Evolutionary conservation across 768 basidiomycete species (phyloP), one percentile per base, ranked within the genome.

Genomic region (Neoboletus magnificus): DNA sequence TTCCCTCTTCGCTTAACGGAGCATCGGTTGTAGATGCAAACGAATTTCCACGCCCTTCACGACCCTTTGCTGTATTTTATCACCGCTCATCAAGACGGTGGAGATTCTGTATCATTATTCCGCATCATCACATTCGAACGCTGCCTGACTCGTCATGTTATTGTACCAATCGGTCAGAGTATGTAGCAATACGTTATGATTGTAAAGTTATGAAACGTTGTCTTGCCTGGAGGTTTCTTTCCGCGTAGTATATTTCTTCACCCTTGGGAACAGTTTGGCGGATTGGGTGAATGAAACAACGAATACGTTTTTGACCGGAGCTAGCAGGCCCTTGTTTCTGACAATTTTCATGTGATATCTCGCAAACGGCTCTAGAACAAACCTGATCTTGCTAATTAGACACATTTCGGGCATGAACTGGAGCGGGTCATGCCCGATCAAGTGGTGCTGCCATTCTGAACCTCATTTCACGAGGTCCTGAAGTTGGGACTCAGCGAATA

Each of bases 181-280:
- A 66, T 71, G 71, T 71, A 71, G 70, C 71, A 51, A 62, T 71
- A 71, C 70, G 58, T 71, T 72, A 72, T 71, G 67, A 48, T 50
- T 73, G 71, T 71, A 73, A 71, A 68, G 33, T 44, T 71, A 73
- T 60, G 69, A 23, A 59, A 57, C 46, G 42, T 52, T 47, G 45
- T 69, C 50, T 62, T 55, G 43, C 55, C 48, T 22, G 42, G 48
- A 32, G 44, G 42, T 39, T 58, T 23, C 50, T 39, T 15, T 48
- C 33, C 58, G 43, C 27, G 27, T 27, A 46, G 29, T 12, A 23
- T 27, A 9, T 35, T 39, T 32, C 33, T 40, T 51, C 47, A 27
- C 23, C 36, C 29, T 33, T 47, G 29, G 45, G 37, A 52, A 41
- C 32, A 11, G 20, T 32, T 5, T 44, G 10, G 10, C 39, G 16